Evolutionary conservation across 805 yeast species (phyloP), one percentile per base, ranked within the genome.

Genomic region (Candida lessepsii): DNA sequence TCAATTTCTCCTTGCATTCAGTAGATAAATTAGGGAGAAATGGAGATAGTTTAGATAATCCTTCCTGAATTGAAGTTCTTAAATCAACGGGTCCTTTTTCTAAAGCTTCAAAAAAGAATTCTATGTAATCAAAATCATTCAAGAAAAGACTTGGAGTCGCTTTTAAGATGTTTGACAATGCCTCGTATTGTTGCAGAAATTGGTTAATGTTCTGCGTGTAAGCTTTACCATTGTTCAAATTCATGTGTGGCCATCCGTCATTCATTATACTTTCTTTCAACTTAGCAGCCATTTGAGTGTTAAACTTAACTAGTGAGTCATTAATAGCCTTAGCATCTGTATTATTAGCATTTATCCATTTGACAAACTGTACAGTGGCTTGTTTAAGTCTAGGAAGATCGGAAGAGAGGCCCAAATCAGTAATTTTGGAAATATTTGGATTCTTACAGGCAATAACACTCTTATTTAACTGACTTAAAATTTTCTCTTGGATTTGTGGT

Each of bases 121-220:
- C 76, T 28, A 87, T 56, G 45, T 74, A 77, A 0, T 72, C 56
- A 26, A 81, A 59, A 50, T 80, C 80, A 10, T 62, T 50, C 2
- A 63, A 42, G 23, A 80, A 58, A 14, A 67, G 55, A 1, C 55
- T 49, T 1, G 76, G 67, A 28, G 73, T 66, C 24, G 73, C 68
- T 41, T 73, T 68, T 37, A 84, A 54, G 6, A 90, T 67, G 15
- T 78, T 72, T 2, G 95, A 93, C 17, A 90, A 58, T 0, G 95
- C 81, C 56, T 86, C 96, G 53, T 87, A 90, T 49, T 85, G 87
- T 27, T 71, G 60, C 51, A 75, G 73, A 49, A 93, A 71, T 48
- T 77, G 81, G 4, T 60, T 49, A 2, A 76, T 31, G 10, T 58
- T 51, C 1, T 54, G 44, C 2, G 68, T 50, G 31, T 61, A 65